Evolutionary conservation across 192 early-diverging fungal genomes (phyloP), one percentile per base, ranked within the genome.

Genomic region (Coemansia sp.): DNA sequence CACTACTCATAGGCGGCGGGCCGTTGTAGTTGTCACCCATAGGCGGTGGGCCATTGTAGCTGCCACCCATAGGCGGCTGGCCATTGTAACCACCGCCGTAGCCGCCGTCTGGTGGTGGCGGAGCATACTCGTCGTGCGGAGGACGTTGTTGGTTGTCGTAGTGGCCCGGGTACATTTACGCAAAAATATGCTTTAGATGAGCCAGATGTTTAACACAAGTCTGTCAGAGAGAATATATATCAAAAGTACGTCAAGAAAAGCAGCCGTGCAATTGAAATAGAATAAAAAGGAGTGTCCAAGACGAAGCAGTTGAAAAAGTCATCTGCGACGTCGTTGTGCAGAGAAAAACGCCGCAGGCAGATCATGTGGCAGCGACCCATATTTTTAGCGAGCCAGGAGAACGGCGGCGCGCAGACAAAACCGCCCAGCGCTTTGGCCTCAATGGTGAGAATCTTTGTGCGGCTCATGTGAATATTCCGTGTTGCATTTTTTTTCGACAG

Each of bases 401-500:
- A 25, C 35, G n/a, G 59, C 53, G 23, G 53, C 27, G 53, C 25
- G 27, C 41, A 15, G 29, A 55, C 53, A 55, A 55, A 55, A 55
- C 27, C 14, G 53, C 14, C 23, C 53, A 15, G 24, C 29, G 53
- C 29, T 29, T 29, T 24, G 45, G 24, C 8, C 24, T 23, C 41
- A 29, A 29, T 23, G 6, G 23, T 9, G 23, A 38, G n/a, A 22
- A 45, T 24, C 59, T 22, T 49, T 57, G 71, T 79, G 77, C 77
- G 72, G 77, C 77, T 67, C 72, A 68, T 70, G 58, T 65, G 63
- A 65, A 58, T 32, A 32, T 32, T 48, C 72, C 69, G 72, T 74
- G 72, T 80, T 80, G 65, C 69, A 72, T 55, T 69, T 72, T 61
- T 62, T 60, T 43, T 63, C 24, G 53, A 10, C 49, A 15, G 54